Evolutionary conservation across 1,284 basidiomycete species (phyloP).

Genomic region (Blastosporella zonata): DNA sequence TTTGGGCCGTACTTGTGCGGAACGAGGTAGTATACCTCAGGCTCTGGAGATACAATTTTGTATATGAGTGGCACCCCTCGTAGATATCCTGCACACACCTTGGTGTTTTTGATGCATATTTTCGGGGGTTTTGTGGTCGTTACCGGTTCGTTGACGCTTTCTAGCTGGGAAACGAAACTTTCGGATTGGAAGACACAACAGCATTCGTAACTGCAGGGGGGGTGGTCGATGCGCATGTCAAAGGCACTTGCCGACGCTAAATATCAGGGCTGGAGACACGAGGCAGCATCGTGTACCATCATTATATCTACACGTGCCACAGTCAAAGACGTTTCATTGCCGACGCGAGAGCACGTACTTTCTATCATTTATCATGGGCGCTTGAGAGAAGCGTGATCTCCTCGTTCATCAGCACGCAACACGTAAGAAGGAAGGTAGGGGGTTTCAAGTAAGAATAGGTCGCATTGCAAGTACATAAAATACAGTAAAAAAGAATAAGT

Average conservation of each 20-base stretch:
- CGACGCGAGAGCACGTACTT: constrained; percentile 1
- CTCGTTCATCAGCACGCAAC: neutral
- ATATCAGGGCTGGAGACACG: constrained; percentile 18
- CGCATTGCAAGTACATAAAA: constrained; percentile 12
- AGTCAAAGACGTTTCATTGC: constrained; percentile 16
- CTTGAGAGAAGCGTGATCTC: neutral
- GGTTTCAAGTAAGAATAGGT: constrained; percentile 1
- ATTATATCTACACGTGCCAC: constrained; percentile 14
- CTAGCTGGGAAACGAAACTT: constrained; percentile 9
- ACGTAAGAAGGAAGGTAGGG: neutral
- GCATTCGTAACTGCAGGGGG: constrained; percentile 8
- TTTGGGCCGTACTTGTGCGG: constrained; percentile 19
- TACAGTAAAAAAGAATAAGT: constrained; percentile 14
- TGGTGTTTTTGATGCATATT: constrained; percentile 6
- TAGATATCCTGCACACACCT: constrained; percentile 2
- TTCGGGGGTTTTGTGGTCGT: neutral
- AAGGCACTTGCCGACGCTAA: constrained; percentile 11
- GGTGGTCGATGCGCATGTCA: constrained; percentile 6
- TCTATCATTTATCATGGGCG: neutral
- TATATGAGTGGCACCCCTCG: neutral
- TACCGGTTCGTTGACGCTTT: constrained; percentile 3
- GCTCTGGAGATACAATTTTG: constrained; percentile 14
- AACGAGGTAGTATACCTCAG: constrained; percentile 25
- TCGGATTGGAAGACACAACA: constrained; percentile 12
- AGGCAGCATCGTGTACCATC: constrained; percentile 20